Percentiles rank a stretch among this genome's conserved stretches.
Evolutionary conservation across 2,329 filamentous ascomycete species (phyloP).

Genomic region (Didymella keratinophila): DNA sequence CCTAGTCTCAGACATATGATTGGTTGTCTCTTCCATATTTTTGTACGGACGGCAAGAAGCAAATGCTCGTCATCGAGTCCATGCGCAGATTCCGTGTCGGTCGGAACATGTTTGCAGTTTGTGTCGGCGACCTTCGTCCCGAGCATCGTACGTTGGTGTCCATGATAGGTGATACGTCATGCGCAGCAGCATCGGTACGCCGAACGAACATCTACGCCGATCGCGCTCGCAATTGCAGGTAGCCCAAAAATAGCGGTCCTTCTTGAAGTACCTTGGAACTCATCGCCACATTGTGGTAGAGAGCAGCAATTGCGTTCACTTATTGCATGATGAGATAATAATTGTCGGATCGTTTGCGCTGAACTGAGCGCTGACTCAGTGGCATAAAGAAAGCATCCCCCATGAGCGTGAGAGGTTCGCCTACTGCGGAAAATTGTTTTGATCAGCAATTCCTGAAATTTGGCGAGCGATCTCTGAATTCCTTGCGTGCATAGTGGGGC

Average conservation of each 20-base stretch:
- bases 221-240: constrained; percentile 6
- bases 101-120: constrained; percentile 22
- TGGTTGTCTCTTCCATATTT: constrained; percentile 17
- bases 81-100: constrained; percentile 27
- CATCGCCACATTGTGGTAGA: too few relatives aligned
- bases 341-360: not conserved
- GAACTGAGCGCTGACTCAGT: not conserved
- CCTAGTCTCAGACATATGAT: constrained; percentile 16
- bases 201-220: not conserved
- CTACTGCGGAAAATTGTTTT: constrained; percentile 12
- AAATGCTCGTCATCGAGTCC: constrained; percentile 36
- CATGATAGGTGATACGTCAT: constrained; percentile 21
- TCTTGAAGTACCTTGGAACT: not conserved
- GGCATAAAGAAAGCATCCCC: not conserved
- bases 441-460: constrained; percentile 11
- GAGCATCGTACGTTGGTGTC: constrained; percentile 18
- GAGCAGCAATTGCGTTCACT: not conserved
- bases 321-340: not conserved
- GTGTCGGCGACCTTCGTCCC: constrained; percentile 15
- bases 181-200: constrained; percentile 14
- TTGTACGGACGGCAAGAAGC: constrained; percentile 25
- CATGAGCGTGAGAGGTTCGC: constrained; percentile 1
- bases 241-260: not conserved
- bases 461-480: constrained; percentile 19
- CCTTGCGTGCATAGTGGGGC: constrained; percentile 9